phyloP scores from a whole-genome alignment of 768 basidiomycete species.

The Phaeotremella fagi region DNA sequence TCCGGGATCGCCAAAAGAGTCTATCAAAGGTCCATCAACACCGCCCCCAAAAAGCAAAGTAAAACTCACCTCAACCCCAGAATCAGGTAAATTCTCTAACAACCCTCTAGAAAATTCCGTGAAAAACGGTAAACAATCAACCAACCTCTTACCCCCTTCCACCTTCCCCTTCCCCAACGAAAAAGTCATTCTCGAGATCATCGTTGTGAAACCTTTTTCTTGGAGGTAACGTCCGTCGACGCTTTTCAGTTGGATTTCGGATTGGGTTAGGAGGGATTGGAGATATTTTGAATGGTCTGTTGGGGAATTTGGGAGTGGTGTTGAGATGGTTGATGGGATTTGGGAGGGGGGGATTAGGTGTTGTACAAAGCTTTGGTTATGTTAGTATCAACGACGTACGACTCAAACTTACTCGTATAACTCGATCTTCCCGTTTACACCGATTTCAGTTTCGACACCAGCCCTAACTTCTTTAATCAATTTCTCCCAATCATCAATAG shows the following conservation, averaged over 20 bases:
- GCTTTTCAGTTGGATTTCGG: conserved; percentile 59
- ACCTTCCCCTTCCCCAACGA: conserved; percentile 53
- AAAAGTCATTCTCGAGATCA: conserved; percentile 61
- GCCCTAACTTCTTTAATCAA: conserved; percentile 69
- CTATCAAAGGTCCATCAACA: conserved; percentile 6
- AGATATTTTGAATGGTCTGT: conserved; percentile 55
- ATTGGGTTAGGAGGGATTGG: conserved; percentile 63
- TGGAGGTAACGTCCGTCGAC: conserved; percentile 68
- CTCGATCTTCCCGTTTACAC: conserved; percentile 56
- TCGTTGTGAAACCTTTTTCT: conserved; percentile 66
- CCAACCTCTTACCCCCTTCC: conserved; percentile 58
- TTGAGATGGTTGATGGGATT: conserved; percentile 1
- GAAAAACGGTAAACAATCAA: conserved; percentile 72
- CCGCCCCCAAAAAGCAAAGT: neutral
- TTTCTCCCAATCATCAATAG: conserved; percentile 62
- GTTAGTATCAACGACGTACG: neutral
- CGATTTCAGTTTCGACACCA: conserved; percentile 61
- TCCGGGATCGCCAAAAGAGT: conserved; percentile 29
- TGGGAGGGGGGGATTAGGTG: conserved; percentile 53
- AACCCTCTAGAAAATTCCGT: conserved; percentile 62
- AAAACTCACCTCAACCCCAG: conserved; percentile 40
- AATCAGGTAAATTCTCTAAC: conserved; percentile 42
- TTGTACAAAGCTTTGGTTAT: conserved; percentile 36
- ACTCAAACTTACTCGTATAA: conserved; percentile 31
- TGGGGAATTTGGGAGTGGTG: conserved; percentile 42